These are phyloP conservation scores for Pichia sporocuriosa DNA, from an alignment of 805 yeast species.

Conservation along the genomic window DNA sequence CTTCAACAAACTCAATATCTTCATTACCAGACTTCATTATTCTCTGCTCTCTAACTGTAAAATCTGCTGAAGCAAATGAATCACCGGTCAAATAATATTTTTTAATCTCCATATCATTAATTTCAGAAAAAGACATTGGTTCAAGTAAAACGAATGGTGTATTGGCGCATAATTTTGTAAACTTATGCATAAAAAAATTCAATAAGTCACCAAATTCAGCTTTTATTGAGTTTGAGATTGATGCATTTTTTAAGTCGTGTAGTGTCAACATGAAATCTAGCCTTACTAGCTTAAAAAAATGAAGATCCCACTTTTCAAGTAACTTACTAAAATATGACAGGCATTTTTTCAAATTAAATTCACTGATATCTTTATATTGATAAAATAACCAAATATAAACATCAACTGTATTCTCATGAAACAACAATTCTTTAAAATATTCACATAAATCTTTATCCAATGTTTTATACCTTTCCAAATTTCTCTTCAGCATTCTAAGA, in stretches of 20 bases:
- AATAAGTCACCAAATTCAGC: conserved; percentile 60
- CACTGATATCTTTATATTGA: conserved; percentile 54
- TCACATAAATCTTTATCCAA: conserved; percentile 12
- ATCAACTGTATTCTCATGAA: conserved; percentile 54
- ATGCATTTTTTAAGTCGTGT: conserved; percentile 44
- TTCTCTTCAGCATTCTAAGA: neutral
- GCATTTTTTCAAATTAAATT: conserved; percentile 53
- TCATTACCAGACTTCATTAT: conserved; percentile 10
- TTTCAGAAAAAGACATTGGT: conserved; percentile 51
- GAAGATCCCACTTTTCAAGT: conserved; percentile 55
- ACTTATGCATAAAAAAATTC: conserved; percentile 55
- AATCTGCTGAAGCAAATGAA: conserved; percentile 5
- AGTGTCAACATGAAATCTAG: conserved; percentile 65
- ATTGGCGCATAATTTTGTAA: conserved; percentile 39
- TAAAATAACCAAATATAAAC: conserved; percentile 58
- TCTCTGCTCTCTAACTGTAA: conserved; percentile 32
- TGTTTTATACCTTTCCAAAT: conserved; percentile 13
- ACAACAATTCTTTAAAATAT: conserved; percentile 37
- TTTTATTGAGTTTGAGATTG: conserved; percentile 43
- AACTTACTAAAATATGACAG: conserved; percentile 66
- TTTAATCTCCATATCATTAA: conserved; percentile 37
- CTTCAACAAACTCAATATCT: conserved; percentile 17
- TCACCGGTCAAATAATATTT: conserved; percentile 61
- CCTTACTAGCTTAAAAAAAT: conserved; percentile 48
- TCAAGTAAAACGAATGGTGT: conserved; percentile 56